Base-by-base conservation (phyloP, 805 yeast genomes). In the Nakazawaea wickerhamii region DNA sequence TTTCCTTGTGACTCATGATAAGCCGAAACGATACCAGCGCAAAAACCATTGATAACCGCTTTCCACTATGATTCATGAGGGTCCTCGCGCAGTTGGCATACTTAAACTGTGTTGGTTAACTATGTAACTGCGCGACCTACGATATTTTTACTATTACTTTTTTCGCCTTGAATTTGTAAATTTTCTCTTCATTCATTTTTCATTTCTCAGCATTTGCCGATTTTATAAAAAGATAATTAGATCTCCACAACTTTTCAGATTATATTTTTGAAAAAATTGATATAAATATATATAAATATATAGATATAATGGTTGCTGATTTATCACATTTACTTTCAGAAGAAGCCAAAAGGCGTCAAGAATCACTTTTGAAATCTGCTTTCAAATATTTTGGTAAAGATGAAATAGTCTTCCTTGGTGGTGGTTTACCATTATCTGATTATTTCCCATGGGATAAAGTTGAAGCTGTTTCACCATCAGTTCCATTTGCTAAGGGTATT, bases 371-470 rank as follows among this genome's bases (percentile, higher is more conserved):
- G 64, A 91, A 93, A 67, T 66, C 78, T 30, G 95, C 95, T 14
- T 87, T 91, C 71, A 79, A 79, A 58, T 83, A 84, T 68, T 83
- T 69, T 56, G 67, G 69, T 33, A 73, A 77, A 49, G 96, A 95
- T 26, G 77, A 81, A 41, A 71, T 93, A 57, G 80, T 88, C 44
- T 90, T 89, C 59, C 75, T 91, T 43, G 98, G 97, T 43, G 99
- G 98, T 54, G 99, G 99, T 6, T 75, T 91, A 53, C 99, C 99
- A 11, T 67, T 87, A 60, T 68, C 96, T 20, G 91, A 84, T 49
- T 84, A 86, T 64, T 91, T 91, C 75, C 98, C 99, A 34, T 87
- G 91, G 75, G 87, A 89, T 55, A 76, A 79, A 50, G 60, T 91
- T 45, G 60, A 72, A 18, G 82, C 84, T 11, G 77, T 77, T 43